Conservation (phyloP, 75 land plant genomes). For the Sequoia sempervirens region DNA sequence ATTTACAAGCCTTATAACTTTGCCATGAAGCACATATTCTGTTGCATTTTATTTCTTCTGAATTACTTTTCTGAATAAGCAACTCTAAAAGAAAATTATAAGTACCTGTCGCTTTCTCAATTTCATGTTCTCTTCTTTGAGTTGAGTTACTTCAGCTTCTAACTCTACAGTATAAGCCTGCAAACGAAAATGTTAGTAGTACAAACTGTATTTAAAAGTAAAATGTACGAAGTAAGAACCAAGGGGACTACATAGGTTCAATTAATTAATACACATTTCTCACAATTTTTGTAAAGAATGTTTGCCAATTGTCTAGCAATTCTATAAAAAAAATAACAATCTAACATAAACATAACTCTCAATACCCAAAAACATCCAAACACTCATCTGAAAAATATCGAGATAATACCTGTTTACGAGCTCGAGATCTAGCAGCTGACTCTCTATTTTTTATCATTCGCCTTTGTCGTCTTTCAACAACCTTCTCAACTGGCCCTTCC, state of each 20-base stretch:
- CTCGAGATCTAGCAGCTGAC: conserved; percentile 94
- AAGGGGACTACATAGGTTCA: neutral
- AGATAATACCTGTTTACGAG: conserved; percentile 75
- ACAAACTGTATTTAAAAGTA: neutral
- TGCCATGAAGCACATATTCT: neutral
- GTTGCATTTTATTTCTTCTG: neutral
- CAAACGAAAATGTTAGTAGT: neutral
- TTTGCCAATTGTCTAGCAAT: neutral
- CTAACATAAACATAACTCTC: neutral
- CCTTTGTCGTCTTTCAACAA: conserved; percentile 84
- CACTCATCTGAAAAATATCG: neutral
- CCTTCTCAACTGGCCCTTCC: conserved; percentile 77
- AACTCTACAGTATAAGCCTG: conserved; percentile 89
- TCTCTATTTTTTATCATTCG: conserved; percentile 98
- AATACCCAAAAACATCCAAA: neutral
- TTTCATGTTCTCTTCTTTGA: conserved; percentile 66
- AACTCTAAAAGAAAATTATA: neutral
- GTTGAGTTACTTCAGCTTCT: conserved; percentile 73
- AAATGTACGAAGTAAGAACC: neutral
- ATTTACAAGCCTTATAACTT: neutral
- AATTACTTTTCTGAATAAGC: neutral
- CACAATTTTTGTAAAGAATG: neutral
- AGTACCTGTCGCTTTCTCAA: conserved; percentile 20
- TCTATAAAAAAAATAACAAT: neutral
- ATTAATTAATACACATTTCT: neutral